Percentiles rank a stretch among this genome's conserved stretches.
Evolutionary conservation across 257 asterid genomes (phyloP).

Genomic region (Hygrophila difformis): DNA sequence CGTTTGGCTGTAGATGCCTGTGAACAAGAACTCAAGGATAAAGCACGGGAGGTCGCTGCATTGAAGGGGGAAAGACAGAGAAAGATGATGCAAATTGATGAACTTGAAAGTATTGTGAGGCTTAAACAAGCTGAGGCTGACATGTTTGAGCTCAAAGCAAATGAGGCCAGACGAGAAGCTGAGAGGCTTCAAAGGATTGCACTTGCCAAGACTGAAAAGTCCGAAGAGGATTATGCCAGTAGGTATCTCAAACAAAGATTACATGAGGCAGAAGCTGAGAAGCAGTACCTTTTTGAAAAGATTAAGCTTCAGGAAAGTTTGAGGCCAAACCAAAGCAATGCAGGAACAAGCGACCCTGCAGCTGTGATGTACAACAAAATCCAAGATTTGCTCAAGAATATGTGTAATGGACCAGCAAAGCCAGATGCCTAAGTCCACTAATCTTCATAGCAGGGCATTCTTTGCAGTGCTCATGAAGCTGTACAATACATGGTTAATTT

Average conservation of each 20-base stretch:
- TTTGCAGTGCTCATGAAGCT: background rate
- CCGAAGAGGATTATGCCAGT: constrained; percentile 85
- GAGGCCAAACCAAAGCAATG: constrained; percentile 54
- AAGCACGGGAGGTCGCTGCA: constrained; percentile 64
- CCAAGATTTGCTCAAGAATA: constrained; percentile 75
- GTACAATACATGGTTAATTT: constrained; percentile 8
- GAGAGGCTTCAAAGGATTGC: constrained; percentile 83
- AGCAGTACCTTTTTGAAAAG: constrained; percentile 74
- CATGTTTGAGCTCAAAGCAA: constrained; percentile 86
- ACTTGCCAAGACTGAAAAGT: constrained; percentile 73
- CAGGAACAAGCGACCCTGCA: constrained; percentile 46
- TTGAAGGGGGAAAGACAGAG: constrained; percentile 81
- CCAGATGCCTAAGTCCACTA: background rate
- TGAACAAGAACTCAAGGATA: constrained; percentile 87
- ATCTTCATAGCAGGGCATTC: background rate
- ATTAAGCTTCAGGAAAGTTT: constrained; percentile 85
- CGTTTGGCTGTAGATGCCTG: constrained; percentile 66
- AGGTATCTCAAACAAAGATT: constrained; percentile 82
- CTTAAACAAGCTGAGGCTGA: constrained; percentile 91
- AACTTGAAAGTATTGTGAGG: constrained; percentile 77
- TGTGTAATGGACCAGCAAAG: constrained; percentile 36
- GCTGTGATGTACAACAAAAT: constrained; percentile 52
- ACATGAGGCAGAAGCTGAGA: constrained; percentile 96
- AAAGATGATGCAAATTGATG: constrained; percentile 74
- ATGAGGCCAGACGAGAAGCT: constrained; percentile 89